These are phyloP conservation scores for Ceratobasidium sp. DNA, from an alignment of 1,284 basidiomycete genomes.

Conservation along the genomic window DNA sequence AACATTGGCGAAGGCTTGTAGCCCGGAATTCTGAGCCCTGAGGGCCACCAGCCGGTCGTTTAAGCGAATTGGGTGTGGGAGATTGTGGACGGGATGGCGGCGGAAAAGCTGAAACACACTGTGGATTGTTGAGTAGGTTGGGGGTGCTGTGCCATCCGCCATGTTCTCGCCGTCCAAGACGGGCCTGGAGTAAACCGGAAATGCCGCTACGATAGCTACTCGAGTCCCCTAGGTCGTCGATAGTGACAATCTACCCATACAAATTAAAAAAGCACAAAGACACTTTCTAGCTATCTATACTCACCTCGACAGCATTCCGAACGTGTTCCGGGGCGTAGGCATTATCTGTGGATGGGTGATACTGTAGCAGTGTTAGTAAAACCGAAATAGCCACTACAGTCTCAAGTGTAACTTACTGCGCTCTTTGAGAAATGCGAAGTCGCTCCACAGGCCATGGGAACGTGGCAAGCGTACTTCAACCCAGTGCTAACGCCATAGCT, in stretches of 20 bases:
- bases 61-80: background rate
- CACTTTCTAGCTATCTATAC: background rate
- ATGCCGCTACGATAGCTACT: background rate
- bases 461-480: conserved; percentile 29
- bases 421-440: conserved; percentile 3
- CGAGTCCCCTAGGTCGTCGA: conserved; percentile 14
- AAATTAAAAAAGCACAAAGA: background rate
- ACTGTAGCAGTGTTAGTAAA: background rate
- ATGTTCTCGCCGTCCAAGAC: background rate
- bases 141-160: conserved; percentile 5
- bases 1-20: conserved; percentile 4
- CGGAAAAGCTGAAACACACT: background rate
- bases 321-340: background rate
- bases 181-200: conserved; percentile 10
- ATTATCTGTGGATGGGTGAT: background rate
- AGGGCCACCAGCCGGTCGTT: background rate
- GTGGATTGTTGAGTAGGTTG: background rate
- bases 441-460: conserved; percentile 24
- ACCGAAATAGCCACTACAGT: background rate
- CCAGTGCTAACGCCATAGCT: conserved; percentile 17
- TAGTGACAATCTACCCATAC: conserved; percentile 8
- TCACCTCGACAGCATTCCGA: conserved; percentile 9
- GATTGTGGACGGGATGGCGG: background rate
- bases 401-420: background rate
- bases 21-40: conserved; percentile 3